Percentiles rank a stretch among this genome's conserved stretches.
These are phyloP conservation scores for Stemphylium beticola DNA, from an alignment of 2,329 filamentous ascomycete genomes.

Conservation along the genomic window DNA sequence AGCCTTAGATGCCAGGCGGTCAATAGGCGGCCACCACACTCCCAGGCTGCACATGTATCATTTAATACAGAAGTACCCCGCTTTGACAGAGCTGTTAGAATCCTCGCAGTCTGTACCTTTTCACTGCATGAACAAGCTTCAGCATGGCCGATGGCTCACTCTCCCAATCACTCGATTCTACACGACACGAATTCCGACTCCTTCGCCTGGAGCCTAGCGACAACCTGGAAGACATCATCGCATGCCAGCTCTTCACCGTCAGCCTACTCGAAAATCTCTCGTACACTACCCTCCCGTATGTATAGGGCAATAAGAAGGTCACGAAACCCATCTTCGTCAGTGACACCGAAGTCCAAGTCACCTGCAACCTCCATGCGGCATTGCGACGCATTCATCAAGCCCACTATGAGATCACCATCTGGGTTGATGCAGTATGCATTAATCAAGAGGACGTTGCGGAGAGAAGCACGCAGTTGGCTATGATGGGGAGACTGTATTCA, in stretches of 20 bases:
- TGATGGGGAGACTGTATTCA: background rate
- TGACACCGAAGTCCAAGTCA: background rate
- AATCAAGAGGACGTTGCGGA: background rate
- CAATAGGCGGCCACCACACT: too few relatives aligned
- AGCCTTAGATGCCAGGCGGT: too few relatives aligned
- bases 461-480: background rate
- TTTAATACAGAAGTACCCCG: background rate
- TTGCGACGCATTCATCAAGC: background rate
- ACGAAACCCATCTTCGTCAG: background rate
- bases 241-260: background rate
- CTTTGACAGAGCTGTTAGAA: background rate
- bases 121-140: background rate
- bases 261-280: constrained; percentile 4
- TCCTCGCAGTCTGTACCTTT: too few relatives aligned
- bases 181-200: background rate
- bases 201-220: background rate
- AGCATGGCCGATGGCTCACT: background rate
- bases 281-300: constrained; percentile 18
- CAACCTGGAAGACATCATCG: background rate
- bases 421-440: constrained; percentile 8
- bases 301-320: constrained; percentile 3
- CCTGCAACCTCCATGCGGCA: background rate
- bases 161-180: background rate
- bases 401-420: background rate
- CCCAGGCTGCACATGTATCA: background rate